These are phyloP conservation scores for Meyerozyma carpophila DNA, from an alignment of 1,139 yeast genomes.

Conservation along the genomic window DNA sequence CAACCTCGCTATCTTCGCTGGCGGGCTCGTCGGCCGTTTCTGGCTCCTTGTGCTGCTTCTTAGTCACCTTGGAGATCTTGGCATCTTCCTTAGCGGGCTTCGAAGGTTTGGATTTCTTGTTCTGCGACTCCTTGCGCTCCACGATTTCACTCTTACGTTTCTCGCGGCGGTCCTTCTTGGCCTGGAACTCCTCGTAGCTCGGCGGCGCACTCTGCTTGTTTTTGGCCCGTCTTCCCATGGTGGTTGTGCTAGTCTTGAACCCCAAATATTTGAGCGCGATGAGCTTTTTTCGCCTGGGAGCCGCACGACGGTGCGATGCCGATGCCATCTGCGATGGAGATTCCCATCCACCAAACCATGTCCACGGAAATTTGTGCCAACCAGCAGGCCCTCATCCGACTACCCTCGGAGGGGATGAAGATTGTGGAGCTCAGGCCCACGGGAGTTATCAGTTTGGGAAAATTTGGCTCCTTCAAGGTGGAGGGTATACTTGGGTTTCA, in stretches of 20 bases:
- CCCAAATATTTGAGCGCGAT: not conserved
- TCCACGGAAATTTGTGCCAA: constrained; percentile 31
- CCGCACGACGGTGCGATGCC: constrained; percentile 1
- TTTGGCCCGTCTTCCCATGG: constrained; percentile 89
- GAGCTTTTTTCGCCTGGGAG: not conserved
- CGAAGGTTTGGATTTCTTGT: constrained; percentile 11
- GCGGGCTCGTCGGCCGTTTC: constrained; percentile 14
- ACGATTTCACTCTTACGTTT: constrained; percentile 17
- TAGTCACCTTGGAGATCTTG: constrained; percentile 18
- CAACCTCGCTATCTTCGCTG: constrained; percentile 11
- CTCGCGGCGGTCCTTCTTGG: constrained; percentile 47
- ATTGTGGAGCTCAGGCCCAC: constrained; percentile 59
- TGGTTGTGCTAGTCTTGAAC: constrained; percentile 3
- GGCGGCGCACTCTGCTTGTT: constrained; percentile 92
- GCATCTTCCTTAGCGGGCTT: constrained; percentile 6
- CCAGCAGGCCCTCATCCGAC: constrained; percentile 60
- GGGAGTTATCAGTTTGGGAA: constrained; percentile 69
- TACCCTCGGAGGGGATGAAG: constrained; percentile 79
- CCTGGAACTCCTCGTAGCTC: constrained; percentile 72
- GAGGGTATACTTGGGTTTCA: constrained; percentile 75
- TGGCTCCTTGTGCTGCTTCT: constrained; percentile 19
- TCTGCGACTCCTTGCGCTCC: not conserved
- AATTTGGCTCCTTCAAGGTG: constrained; percentile 81
- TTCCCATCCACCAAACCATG: not conserved
- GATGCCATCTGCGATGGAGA: not conserved